Base-by-base conservation (phyloP, 1,139 yeast genomes). In the Magnusiomyces magnusii region DNA sequence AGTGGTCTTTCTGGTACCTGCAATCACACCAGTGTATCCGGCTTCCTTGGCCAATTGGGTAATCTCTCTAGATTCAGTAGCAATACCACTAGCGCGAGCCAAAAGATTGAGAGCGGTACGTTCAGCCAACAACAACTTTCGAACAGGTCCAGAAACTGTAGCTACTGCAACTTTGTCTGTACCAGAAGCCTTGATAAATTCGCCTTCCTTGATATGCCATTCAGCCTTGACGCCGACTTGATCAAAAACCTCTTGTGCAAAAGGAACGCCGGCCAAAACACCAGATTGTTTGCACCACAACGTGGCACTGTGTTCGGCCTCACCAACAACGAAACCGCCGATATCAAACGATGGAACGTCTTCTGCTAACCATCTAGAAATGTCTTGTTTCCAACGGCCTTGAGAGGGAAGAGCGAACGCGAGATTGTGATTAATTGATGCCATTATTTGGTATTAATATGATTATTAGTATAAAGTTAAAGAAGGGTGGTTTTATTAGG, bases 1-100 rank as follows among this genome's bases (percentile, higher is more conserved):
- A 0, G 98, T 92, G n/a, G 97, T 92, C 73, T 92, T 92, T 69
- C 98, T 82, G 1, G 98, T 92, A n/a, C 98, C 98, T 0, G 98
- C 97, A 70, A 92, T 89, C 42, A 86, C 78, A 0, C 97, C 98
- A 1, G 76, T 76, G 71, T 85, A 92, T 0, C 96, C 95, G n/a
- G 81, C 75, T 51, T 80, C 75, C 61, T 83, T 80, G 0, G 97
- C 96, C 60, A 83, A 73, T 23, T 75, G 69, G 58, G 85, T 76
- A 15, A 92, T 80, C 36, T 76, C 74, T 57, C 76, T 75, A 0
- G 95, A 84, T 64, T 72, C 71, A 0, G 96, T 87, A n/a, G 97
- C 97, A 56, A 92, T 81, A 1, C 98, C 98, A 1, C 96, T 86
- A 51, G 91, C 79, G 67, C 98, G 79, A 21, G 96, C 85, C 61